phyloP scores from a whole-genome alignment of 2,329 filamentous ascomycete genomes.

The Epichloe coenophiala region DNA sequence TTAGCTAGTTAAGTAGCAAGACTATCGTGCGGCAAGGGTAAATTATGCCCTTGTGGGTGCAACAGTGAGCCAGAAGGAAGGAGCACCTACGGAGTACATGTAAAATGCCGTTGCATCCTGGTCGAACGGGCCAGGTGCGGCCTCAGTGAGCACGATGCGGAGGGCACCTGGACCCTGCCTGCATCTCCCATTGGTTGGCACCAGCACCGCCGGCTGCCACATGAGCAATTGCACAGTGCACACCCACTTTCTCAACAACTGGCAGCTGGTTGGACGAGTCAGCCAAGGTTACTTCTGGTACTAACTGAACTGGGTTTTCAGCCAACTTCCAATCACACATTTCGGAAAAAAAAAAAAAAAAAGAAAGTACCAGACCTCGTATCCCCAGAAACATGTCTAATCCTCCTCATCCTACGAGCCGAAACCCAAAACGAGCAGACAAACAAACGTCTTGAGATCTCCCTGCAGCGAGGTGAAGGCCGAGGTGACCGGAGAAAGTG shows the following conservation, averaged over 20 bases:
- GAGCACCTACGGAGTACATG: too few relatives aligned
- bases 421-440: background rate
- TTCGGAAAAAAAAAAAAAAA: background rate
- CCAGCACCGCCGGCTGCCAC: background rate
- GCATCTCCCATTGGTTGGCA: background rate
- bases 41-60: too few relatives aligned
- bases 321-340: background rate
- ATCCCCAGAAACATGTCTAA: background rate
- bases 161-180: background rate
- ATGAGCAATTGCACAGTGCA: background rate
- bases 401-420: background rate
- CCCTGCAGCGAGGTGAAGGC: background rate
- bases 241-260: background rate
- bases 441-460: background rate
- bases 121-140: too few relatives aligned
- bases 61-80: too few relatives aligned
- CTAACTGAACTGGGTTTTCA: too few relatives aligned
- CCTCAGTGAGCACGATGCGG: background rate
- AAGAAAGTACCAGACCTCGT: background rate
- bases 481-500: too few relatives aligned
- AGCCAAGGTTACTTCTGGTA: background rate
- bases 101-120: too few relatives aligned
- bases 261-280: background rate
- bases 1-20: too few relatives aligned
- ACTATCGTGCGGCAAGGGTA: too few relatives aligned